Base-by-base conservation (phyloP, 169 alveolate species). In the Pseudocohnilembus persalinus region DNA sequence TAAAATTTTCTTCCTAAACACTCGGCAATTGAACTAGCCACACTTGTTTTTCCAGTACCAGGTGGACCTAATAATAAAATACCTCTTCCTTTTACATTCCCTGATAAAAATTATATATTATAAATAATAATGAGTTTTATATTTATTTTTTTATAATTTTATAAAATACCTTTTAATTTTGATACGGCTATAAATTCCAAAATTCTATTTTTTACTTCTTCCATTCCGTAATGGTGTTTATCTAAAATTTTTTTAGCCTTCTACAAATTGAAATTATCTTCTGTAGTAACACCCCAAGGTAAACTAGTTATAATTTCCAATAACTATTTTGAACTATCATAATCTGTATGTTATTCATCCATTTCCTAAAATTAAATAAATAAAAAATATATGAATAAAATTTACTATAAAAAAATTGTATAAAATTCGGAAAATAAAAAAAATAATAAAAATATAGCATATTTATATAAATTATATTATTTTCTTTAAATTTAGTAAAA, bases 11-110 rank as follows among this genome's bases (percentile, higher is more conserved):
- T 89, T n/a, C 93, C 94, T 0, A 92, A 81, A 15, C 96, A 89
- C 24, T 83, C 86, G 1, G 96, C 97, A 33, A 94, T 94, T 29
- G 95, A 90, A 77, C 89, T 83, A 0, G 96, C 97, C 11, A 94
- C 84, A 0, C 95, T 86, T 15, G 97, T 94, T 76, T 94, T 94
- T 31, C 97, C 97, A 15, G 92, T 94, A 30, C 97, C 97, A 28
- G 97, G 96, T 0, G 97, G 97, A 0, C 97, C 96, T 64, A 84
- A 76, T 79, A 94, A 89, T 73, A 95, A 93, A 1, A 93, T 35
- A 25, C 91, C 91, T 0, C 90, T 75, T 35, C 95, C 94, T 49
- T 49, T 49, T 49, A 49, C 68, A 49, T 4, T 11, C 20, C 68
- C 68, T 49, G 20, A 49, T 11, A 4, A 20, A 49, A 49, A 11